These are phyloP conservation scores for Tothia fuscella DNA, from an alignment of 2,329 filamentous ascomycete species.

Conservation along the genomic window DNA sequence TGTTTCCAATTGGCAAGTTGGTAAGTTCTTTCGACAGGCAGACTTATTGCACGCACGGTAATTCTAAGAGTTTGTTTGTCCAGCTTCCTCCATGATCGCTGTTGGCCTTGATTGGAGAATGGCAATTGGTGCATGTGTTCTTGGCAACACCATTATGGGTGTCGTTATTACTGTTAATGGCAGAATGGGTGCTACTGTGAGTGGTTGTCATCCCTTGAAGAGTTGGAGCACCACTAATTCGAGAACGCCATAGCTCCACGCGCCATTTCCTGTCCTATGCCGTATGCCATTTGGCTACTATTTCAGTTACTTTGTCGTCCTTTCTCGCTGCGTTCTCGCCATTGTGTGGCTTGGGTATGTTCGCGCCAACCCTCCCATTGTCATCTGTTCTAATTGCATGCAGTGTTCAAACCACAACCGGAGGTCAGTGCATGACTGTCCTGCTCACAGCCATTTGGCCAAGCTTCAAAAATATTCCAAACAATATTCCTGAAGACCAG, in stretches of 20 bases:
- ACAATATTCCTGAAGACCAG: constrained; percentile 17
- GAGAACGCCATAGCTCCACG: constrained; percentile 17
- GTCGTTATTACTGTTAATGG: constrained; percentile 20
- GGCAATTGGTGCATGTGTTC: constrained; percentile 23
- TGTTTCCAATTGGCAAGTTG: constrained; percentile 28
- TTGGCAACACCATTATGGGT: constrained; percentile 21
- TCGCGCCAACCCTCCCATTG: constrained; percentile 8
- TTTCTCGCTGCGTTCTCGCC: constrained; percentile 29
- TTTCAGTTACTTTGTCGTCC: constrained; percentile 28
- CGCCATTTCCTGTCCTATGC: constrained; percentile 25
- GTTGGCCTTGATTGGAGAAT: constrained; percentile 19
- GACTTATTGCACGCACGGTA: not conserved
- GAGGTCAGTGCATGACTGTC: constrained; percentile 17
- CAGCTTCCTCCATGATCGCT: constrained; percentile 20
- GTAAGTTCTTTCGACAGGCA: constrained; percentile 13
- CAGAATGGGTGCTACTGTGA: constrained; percentile 18
- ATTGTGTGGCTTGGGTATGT: constrained; percentile 27
- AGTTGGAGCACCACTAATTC: constrained; percentile 9
- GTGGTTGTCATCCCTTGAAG: constrained; percentile 4
- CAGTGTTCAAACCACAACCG: constrained; percentile 27
- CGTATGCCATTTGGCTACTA: constrained; percentile 31
- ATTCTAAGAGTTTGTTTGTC: constrained; percentile 6
- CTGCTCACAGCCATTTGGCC: constrained; percentile 10
- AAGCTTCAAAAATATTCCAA: constrained; percentile 9
- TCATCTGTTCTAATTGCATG: constrained; percentile 15